These are phyloP conservation scores for Euptelea pleiosperma DNA, from an alignment of 164 flowering plant genomes.

Conservation along the genomic window DNA sequence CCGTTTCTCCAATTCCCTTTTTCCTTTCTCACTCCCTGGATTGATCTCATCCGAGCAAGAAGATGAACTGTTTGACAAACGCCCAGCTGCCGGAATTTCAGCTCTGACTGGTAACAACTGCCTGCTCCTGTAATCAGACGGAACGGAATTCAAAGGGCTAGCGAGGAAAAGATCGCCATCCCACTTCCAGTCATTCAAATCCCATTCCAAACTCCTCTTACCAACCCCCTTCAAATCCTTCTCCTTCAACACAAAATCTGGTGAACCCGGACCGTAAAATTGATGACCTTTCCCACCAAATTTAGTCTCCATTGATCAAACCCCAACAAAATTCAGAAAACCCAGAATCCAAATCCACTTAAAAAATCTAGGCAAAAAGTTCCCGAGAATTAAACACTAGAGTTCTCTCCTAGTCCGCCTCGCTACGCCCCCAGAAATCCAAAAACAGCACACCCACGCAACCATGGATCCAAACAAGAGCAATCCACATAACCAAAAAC, in stretches of 20 bases:
- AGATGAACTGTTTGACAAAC: conserved; percentile 27
- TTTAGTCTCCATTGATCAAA: conserved; percentile 53
- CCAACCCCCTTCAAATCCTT: conserved; percentile 37
- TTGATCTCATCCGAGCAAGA: conserved; percentile 31
- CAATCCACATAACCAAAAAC: conserved; percentile 46
- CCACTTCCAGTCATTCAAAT: conserved; percentile 93
- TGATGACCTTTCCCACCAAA: conserved; percentile 40
- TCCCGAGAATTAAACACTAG: background rate
- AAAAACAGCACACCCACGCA: conserved; percentile 41
- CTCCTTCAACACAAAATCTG: conserved; percentile 26
- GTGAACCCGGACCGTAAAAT: conserved; percentile 33
- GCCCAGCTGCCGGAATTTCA: conserved; percentile 16
- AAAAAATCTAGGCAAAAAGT: background rate
- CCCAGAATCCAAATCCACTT: conserved; percentile 9
- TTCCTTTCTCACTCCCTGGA: conserved; percentile 26
- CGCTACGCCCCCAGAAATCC: conserved; percentile 48
- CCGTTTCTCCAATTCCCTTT: conserved; percentile 51
- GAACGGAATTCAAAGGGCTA: conserved; percentile 39
- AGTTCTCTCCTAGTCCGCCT: conserved; percentile 29
- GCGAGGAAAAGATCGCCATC: conserved; percentile 82
- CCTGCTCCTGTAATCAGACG: conserved; percentile 33
- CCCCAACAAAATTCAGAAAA: conserved; percentile 6
- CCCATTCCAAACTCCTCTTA: conserved; percentile 68
- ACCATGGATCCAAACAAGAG: conserved; percentile 48
- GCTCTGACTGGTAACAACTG: conserved; percentile 47